A percentile compares a stretch with the other conserved stretches of the same genome.
These are phyloP conservation scores for Penicillium dipodomyicola DNA, from an alignment of 495 filamentous ascomycete species.

Conservation along the genomic window DNA sequence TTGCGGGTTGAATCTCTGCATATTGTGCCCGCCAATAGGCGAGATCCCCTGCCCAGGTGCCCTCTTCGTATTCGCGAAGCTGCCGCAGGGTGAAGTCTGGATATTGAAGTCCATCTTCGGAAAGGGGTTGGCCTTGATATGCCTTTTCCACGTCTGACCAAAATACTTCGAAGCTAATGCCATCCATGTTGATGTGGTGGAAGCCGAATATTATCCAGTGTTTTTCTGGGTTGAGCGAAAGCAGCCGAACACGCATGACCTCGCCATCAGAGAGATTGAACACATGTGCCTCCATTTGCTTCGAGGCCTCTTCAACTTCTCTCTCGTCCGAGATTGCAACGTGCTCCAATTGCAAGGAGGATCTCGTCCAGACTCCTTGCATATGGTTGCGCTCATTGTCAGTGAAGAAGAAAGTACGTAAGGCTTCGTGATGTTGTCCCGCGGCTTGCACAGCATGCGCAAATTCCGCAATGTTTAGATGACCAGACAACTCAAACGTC, in stretches of 20 bases:
- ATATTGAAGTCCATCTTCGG: constrained; percentile 19
- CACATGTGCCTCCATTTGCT: constrained; percentile 19
- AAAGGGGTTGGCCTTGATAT: constrained; percentile 30
- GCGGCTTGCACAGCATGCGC: constrained; percentile 32
- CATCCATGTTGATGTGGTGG: constrained; percentile 53
- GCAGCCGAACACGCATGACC: constrained; percentile 26
- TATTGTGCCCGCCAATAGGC: constrained; percentile 39
- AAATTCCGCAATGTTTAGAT: constrained; percentile 22
- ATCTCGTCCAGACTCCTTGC: constrained; percentile 24
- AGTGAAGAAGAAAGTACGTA: constrained; percentile 42
- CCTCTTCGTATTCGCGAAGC: constrained; percentile 17
- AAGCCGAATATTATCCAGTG: constrained; percentile 36
- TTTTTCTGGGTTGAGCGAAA: constrained; percentile 14
- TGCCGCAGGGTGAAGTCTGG: constrained; percentile 29
- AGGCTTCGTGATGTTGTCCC: constrained; percentile 39
- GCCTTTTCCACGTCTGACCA: constrained; percentile 39
- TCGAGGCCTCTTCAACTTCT: constrained; percentile 16
- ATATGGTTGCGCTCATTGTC: constrained; percentile 18
- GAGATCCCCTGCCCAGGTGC: constrained; percentile 21
- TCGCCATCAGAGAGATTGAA: constrained; percentile 37
- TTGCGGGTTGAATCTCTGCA: constrained; percentile 18
- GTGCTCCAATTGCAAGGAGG: constrained; percentile 21
- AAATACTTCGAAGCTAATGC: constrained; percentile 39
- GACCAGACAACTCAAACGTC: constrained; percentile 21
- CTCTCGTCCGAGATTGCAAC: constrained; percentile 8